Conservation (phyloP, 2,329 filamentous ascomycete species). For the Epichloe elymi region DNA sequence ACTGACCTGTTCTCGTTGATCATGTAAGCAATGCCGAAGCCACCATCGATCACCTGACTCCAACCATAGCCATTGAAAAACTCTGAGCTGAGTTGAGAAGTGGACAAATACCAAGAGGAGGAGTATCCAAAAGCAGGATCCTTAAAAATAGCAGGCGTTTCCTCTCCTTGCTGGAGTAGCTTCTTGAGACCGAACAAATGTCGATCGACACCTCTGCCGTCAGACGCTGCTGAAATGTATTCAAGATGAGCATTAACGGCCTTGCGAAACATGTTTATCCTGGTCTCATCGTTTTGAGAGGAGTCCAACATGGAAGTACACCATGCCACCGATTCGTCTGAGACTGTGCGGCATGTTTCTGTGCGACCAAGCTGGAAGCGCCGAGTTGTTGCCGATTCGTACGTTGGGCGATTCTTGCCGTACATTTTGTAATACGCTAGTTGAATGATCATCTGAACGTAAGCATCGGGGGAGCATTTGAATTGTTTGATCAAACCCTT, state of each 20-base stretch:
- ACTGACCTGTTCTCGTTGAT: conserved; percentile 89
- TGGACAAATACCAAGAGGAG: conserved; percentile 77
- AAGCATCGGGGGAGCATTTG: conserved; percentile 94
- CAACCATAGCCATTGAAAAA: conserved; percentile 99
- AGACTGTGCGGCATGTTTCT: conserved; percentile 87
- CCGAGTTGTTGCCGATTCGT: conserved; percentile 89
- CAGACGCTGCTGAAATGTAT: conserved; percentile 80
- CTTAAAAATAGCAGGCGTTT: conserved; percentile 68
- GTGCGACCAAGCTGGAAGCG: conserved; percentile 95
- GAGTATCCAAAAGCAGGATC: conserved; percentile 81
- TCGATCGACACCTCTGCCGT: conserved; percentile 87
- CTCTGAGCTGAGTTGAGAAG: conserved; percentile 82
- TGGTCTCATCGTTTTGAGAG: conserved; percentile 46
- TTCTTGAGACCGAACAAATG: conserved; percentile 98
- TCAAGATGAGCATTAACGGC: conserved; percentile 73
- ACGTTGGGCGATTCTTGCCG: conserved; percentile 92
- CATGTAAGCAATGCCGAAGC: conserved; percentile 98
- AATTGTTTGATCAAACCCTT: conserved; percentile 99
- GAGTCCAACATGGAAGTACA: conserved; percentile 75
- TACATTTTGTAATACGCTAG: conserved; percentile 99
- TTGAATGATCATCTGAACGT: conserved; percentile 97
- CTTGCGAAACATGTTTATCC: conserved; percentile 64
- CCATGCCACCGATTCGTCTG: conserved; percentile 82
- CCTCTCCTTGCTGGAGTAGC: conserved; percentile 66
- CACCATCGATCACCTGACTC: conserved; percentile 93